A percentile compares a stretch with the other conserved stretches of the same genome.
phyloP scores from a whole-genome alignment of 2,329 filamentous ascomycete genomes.

The Sphaerostilbella broomeana region DNA sequence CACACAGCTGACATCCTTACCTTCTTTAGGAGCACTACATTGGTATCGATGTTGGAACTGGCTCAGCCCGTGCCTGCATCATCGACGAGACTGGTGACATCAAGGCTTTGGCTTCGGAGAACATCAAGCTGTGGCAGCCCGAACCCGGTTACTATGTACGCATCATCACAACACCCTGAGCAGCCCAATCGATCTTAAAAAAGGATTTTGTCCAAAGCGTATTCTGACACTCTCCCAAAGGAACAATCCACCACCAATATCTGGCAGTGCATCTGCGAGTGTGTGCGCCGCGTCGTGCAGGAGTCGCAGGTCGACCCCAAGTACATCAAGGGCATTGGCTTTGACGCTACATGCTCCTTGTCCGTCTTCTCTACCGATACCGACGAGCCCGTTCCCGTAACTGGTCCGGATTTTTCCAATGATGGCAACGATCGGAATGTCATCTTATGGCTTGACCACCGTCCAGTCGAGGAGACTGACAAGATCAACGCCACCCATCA shows the following conservation, averaged over 20 bases:
- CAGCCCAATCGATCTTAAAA: background rate
- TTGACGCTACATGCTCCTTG: slow-evolving; percentile 97
- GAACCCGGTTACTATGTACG: slow-evolving; percentile 67
- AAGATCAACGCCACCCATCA: slow-evolving; percentile 91
- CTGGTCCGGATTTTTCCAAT: slow-evolving; percentile 70
- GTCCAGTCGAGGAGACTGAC: slow-evolving; percentile 81
- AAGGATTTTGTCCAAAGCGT: background rate
- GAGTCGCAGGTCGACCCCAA: slow-evolving; percentile 72
- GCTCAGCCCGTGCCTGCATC: slow-evolving; percentile 90
- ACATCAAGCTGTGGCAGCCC: slow-evolving; percentile 76
- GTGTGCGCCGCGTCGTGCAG: slow-evolving; percentile 73
- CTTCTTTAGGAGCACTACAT: slow-evolving; percentile 54
- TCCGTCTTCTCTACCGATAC: slow-evolving; percentile 85
- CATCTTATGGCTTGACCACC: slow-evolving; percentile 94
- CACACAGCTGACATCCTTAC: background rate
- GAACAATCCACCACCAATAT: slow-evolving; percentile 98
- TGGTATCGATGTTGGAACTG: slow-evolving; percentile 93
- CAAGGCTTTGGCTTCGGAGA: slow-evolving; percentile 63
- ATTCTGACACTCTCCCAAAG: slow-evolving; percentile 29
- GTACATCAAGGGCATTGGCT: slow-evolving; percentile 83
- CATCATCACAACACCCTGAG: background rate
- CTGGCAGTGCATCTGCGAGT: slow-evolving; percentile 88
- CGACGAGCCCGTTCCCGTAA: slow-evolving; percentile 85
- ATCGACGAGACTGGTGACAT: slow-evolving; percentile 91
- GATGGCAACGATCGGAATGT: slow-evolving; percentile 86